Evolutionary conservation across 2,329 filamentous ascomycete genomes (phyloP).

Genomic region (Rhynchosporium secalis): DNA sequence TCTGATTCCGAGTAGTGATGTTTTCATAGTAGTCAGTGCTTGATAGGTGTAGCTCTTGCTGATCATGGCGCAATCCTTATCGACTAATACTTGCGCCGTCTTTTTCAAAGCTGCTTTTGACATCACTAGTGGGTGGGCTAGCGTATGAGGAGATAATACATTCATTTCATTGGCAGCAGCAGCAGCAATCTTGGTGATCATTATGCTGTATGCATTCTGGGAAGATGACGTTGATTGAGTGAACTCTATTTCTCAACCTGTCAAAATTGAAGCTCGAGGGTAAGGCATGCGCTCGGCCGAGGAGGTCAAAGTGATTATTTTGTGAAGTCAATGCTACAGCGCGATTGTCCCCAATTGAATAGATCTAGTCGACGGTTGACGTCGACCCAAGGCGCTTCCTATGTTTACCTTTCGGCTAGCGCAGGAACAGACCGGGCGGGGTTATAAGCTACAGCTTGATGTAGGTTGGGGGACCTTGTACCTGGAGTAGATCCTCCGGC

Average conservation of each 20-base stretch:
- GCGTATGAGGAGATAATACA: background rate
- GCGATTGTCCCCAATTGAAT: background rate
- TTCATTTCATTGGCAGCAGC: background rate
- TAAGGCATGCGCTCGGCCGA: slow-evolving; percentile 3
- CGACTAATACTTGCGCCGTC: background rate
- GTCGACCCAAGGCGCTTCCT: background rate
- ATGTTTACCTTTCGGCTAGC: slow-evolving; percentile 1
- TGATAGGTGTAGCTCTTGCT: background rate
- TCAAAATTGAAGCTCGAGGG: background rate
- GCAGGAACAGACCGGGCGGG: background rate
- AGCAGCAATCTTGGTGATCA: background rate
- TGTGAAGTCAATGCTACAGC: background rate
- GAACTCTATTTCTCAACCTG: slow-evolving; percentile 3
- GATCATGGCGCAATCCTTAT: background rate
- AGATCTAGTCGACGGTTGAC: no score
- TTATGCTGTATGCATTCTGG: background rate
- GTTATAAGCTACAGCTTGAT: background rate
- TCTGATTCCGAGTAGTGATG: background rate
- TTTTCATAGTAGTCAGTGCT: background rate
- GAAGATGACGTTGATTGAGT: no score
- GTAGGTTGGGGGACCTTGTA: background rate
- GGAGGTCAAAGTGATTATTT: background rate
- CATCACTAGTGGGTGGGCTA: background rate
- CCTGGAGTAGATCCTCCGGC: background rate
- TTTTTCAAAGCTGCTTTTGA: background rate